Evolutionary conservation across 2,329 filamentous ascomycete species (phyloP).

Genomic region (Verticillium isaacii): DNA sequence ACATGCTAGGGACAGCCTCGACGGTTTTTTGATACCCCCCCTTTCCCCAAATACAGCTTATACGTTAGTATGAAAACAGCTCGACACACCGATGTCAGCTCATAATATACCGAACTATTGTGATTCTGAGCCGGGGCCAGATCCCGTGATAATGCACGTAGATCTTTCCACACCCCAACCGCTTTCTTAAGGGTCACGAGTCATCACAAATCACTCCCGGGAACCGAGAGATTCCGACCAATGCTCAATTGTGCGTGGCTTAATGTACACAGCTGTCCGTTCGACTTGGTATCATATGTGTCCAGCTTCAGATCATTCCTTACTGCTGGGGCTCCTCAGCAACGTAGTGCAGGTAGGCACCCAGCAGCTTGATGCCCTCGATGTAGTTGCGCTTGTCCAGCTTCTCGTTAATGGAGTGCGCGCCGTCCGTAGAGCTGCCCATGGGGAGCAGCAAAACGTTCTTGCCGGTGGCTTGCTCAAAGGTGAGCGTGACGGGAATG

Average conservation of each 20-base stretch:
- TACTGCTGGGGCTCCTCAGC: slow-evolving; percentile 70
- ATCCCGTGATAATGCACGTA: too few species aligned
- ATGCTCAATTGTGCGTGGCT: background rate
- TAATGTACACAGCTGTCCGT: background rate
- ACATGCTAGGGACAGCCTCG: background rate
- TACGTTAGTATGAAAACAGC: background rate
- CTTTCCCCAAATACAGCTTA: background rate
- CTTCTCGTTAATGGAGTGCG: slow-evolving; percentile 98
- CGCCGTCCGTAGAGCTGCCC: slow-evolving; percentile 94
- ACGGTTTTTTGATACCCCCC: background rate
- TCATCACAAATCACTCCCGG: background rate
- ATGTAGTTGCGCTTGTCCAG: slow-evolving; percentile 97
- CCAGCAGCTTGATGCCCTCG: slow-evolving; percentile 92
- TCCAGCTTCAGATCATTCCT: background rate
- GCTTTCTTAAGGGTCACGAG: background rate
- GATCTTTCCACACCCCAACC: too few species aligned
- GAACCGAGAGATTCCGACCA: background rate
- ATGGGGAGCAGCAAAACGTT: slow-evolving; percentile 94
- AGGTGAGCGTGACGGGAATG: slow-evolving; percentile 94
- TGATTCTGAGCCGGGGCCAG: too few species aligned
- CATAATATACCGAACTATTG: background rate
- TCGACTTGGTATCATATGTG: background rate
- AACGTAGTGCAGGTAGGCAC: slow-evolving; percentile 93
- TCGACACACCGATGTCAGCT: background rate
- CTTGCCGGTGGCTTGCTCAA: slow-evolving; percentile 96